A percentile compares a stretch with the other conserved stretches of the same genome.
These are phyloP conservation scores for Clarireedia hainanense DNA, from an alignment of 2,329 filamentous ascomycete genomes.

Conservation along the genomic window DNA sequence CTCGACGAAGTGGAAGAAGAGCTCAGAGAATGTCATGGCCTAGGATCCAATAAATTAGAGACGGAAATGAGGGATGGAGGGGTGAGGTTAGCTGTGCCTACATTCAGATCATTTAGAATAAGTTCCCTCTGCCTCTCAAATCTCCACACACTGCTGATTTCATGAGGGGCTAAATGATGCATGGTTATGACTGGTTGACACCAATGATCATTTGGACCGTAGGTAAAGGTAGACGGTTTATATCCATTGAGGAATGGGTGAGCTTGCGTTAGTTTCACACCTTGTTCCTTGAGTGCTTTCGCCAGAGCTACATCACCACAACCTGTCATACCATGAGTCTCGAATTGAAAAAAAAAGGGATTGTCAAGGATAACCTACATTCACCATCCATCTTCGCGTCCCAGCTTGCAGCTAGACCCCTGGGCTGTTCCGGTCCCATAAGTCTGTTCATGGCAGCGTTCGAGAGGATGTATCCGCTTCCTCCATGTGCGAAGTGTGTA, in stretches of 20 bases:
- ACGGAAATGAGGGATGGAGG: not conserved
- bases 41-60: not conserved
- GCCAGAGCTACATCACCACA: constrained; percentile 47
- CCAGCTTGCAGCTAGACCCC: constrained; percentile 38
- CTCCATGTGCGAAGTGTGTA: constrained; percentile 46
- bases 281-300: constrained; percentile 40
- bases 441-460: constrained; percentile 43
- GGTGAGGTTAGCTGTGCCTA: not conserved
- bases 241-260: constrained; percentile 50
- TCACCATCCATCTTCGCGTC: constrained; percentile 34
- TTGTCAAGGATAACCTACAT: constrained; percentile 25
- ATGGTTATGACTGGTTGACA: constrained; percentile 50
- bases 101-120: constrained; percentile 10
- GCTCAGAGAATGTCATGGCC: constrained; percentile 28
- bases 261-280: constrained; percentile 34
- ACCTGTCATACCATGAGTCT: not conserved
- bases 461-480: constrained; percentile 46
- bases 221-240: constrained; percentile 40
- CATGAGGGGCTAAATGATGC: constrained; percentile 46
- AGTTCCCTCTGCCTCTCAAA: constrained; percentile 37
- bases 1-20: constrained; percentile 42
- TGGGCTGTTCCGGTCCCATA: constrained; percentile 31
- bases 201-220: constrained; percentile 36
- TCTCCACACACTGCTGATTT: constrained; percentile 44
- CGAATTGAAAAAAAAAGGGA: not conserved